Percentiles rank a stretch among this genome's conserved stretches.
Evolutionary conservation across 1,284 basidiomycete genomes (phyloP).

Genomic region (Irpex sp.): DNA sequence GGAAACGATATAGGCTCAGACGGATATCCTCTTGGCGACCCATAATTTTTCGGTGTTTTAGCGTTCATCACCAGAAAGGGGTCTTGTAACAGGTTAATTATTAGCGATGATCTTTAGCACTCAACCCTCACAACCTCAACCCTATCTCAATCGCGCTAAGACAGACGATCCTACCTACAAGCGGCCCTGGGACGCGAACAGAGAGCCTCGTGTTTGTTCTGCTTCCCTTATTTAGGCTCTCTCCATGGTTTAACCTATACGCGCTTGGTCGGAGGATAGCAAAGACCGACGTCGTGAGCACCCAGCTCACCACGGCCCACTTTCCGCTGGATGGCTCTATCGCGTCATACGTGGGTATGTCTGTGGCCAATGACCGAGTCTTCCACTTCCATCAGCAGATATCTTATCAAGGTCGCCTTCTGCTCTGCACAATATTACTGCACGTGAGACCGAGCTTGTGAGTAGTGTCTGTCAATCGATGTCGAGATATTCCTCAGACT

Average conservation of each 20-base stretch:
- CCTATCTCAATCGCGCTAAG: no score
- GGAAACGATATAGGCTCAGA: not conserved
- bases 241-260: not conserved
- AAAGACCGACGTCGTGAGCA: not conserved
- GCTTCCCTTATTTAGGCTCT: not conserved
- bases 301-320: not conserved
- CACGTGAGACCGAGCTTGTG: no score
- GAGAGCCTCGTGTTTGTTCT: not conserved
- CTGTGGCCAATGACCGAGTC: not conserved
- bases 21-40: no score
- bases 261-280: not conserved
- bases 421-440: not conserved
- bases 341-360: not conserved
- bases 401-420: not conserved
- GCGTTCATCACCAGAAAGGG: no score
- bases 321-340: not conserved
- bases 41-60: no score
- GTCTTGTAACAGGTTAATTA: not conserved
- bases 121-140: no score
- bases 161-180: not conserved
- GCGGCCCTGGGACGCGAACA: not conserved
- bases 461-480: no score
- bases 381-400: not conserved
- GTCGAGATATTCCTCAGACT: not conserved
- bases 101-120: not conserved